These are phyloP conservation scores for Lasiosphaeria ovina DNA, from an alignment of 495 filamentous ascomycete species.

Conservation along the genomic window DNA sequence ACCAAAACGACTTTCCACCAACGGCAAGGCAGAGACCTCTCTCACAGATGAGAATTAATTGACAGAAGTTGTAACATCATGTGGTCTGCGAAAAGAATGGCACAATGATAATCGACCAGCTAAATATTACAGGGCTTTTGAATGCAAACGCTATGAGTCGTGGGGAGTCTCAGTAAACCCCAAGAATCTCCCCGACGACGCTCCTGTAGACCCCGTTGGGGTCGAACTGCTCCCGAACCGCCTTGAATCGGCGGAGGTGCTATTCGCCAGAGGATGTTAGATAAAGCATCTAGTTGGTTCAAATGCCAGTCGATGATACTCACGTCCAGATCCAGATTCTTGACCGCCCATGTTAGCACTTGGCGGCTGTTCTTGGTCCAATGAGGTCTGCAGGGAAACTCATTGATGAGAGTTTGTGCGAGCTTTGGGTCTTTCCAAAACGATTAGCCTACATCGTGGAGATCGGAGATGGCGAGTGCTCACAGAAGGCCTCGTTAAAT, in stretches of 20 bases:
- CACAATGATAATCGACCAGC: too few relatives aligned
- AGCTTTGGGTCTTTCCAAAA: conserved; percentile 37
- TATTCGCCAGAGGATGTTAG: conserved; percentile 10
- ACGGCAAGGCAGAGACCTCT: too few relatives aligned
- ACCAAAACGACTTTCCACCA: too few relatives aligned
- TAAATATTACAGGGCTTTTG: too few relatives aligned
- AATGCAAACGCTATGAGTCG: too few relatives aligned
- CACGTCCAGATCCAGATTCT: conserved; percentile 44
- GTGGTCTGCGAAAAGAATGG: too few relatives aligned
- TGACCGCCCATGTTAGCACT: conserved; percentile 40
- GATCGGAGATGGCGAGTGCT: conserved; percentile 13
- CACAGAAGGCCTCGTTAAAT: conserved; percentile 51
- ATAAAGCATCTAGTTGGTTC: not conserved
- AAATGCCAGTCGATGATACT: conserved; percentile 7
- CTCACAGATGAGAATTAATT: too few relatives aligned
- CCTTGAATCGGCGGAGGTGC: conserved; percentile 46
- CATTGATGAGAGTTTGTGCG: conserved; percentile 46
- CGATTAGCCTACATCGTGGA: not conserved
- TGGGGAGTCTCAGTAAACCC: conserved; percentile 29
- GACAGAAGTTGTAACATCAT: too few relatives aligned
- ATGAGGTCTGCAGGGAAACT: conserved; percentile 49
- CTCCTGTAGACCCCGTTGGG: conserved; percentile 46
- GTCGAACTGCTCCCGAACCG: conserved; percentile 44
- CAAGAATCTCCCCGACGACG: conserved; percentile 47
- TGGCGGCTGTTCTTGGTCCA: conserved; percentile 54